These are phyloP conservation scores for Cyberlindnera xishuangbannaensis DNA, from an alignment of 805 yeast genomes.

Conservation along the genomic window DNA sequence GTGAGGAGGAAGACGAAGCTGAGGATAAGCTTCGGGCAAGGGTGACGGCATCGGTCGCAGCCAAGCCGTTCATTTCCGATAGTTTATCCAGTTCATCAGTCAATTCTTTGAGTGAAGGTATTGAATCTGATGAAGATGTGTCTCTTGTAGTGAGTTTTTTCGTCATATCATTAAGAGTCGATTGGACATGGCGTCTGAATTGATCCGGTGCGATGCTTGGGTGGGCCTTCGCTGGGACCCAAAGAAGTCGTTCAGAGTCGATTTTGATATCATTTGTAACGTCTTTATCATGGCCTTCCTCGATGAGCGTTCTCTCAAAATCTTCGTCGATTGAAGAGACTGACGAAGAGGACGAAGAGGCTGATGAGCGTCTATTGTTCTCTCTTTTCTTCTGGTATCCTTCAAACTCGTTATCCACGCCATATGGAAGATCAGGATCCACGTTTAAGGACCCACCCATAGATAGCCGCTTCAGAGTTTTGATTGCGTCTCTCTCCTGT, in stretches of 20 bases:
- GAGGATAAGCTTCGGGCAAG: slow-evolving; percentile 76
- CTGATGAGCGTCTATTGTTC: slow-evolving; percentile 14
- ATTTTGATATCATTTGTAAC: slow-evolving; percentile 5
- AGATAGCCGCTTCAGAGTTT: slow-evolving; percentile 66
- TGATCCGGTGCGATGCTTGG: slow-evolving; percentile 95
- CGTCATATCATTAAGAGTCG: slow-evolving; percentile 26
- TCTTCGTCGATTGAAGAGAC: slow-evolving; percentile 12
- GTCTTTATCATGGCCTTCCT: slow-evolving; percentile 11
- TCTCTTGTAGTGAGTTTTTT: slow-evolving; percentile 11
- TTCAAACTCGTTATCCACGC: slow-evolving; percentile 25
- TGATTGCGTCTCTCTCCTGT: slow-evolving; percentile 66
- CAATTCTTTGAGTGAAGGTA: slow-evolving; percentile 65
- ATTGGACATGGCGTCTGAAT: slow-evolving; percentile 60
- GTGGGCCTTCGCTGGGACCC: slow-evolving; percentile 96
- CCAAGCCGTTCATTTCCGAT: slow-evolving; percentile 72
- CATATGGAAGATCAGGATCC: slow-evolving; percentile 68
- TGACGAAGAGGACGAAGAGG: slow-evolving; percentile 16
- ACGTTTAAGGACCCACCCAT: slow-evolving; percentile 48
- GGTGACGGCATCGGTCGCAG: slow-evolving; percentile 75
- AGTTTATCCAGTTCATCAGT: slow-evolving; percentile 71
- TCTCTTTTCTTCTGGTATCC: slow-evolving; percentile 24
- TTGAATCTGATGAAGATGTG: slow-evolving; percentile 22
- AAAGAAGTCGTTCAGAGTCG: slow-evolving; percentile 46
- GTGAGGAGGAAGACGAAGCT: slow-evolving; percentile 48
- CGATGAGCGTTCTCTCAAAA: slow-evolving; percentile 8